These are phyloP conservation scores for Firmiana major DNA, from an alignment of 345 rosid genomes.

Conservation along the genomic window DNA sequence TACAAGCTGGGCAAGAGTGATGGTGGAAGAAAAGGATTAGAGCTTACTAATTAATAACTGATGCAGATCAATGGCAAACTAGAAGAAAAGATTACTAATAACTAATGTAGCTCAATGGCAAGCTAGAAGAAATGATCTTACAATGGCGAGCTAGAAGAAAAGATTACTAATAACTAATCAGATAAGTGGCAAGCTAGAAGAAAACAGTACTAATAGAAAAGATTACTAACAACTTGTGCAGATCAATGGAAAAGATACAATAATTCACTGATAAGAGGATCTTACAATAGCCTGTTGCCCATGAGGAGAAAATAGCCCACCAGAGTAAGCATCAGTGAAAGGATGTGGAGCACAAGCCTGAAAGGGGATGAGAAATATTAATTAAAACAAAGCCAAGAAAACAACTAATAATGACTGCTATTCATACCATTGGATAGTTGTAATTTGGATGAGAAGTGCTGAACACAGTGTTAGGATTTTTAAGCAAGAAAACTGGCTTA, in stretches of 20 bases:
- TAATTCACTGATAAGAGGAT: too few relatives aligned
- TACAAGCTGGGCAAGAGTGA: neutral
- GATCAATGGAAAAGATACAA: too few relatives aligned
- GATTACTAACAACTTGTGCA: too few relatives aligned
- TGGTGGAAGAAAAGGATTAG: neutral
- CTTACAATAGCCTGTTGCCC: slow-evolving; percentile 43
- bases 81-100: neutral
- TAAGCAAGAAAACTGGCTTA: slow-evolving; percentile 33
- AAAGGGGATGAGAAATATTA: slow-evolving; percentile 1
- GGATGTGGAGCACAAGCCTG: slow-evolving; percentile 46
- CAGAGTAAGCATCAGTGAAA: slow-evolving; percentile 43
- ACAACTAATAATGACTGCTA: neutral
- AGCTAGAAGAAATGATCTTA: too few relatives aligned
- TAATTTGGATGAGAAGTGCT: slow-evolving; percentile 42
- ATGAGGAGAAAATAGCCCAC: slow-evolving; percentile 35
- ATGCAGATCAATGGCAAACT: neutral
- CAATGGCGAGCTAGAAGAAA: too few relatives aligned
- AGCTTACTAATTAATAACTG: neutral
- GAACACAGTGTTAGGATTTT: slow-evolving; percentile 37
- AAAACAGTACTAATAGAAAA: too few relatives aligned
- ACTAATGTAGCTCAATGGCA: neutral
- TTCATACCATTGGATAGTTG: slow-evolving; percentile 35
- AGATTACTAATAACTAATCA: neutral
- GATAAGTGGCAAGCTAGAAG: neutral
- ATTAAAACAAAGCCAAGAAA: slow-evolving; percentile 7